Evolutionary conservation across 1,284 basidiomycete species (phyloP), one percentile per base, ranked within the genome.

Genomic region (Ceratobasidium sp.): DNA sequence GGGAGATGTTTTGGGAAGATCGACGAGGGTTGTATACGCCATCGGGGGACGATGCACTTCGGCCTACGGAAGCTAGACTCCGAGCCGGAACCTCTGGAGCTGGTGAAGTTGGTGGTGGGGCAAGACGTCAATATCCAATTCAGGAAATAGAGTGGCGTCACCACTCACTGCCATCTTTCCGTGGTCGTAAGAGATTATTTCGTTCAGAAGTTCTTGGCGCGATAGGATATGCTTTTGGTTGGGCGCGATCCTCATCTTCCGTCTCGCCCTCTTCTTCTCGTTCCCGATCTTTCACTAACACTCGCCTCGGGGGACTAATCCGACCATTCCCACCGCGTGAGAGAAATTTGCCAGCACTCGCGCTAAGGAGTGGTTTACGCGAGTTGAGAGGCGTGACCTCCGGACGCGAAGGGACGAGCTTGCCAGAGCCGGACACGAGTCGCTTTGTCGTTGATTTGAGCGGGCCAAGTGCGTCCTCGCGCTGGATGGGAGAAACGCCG

Each of bases 71-170:
- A 5, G 58, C 58, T 14, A 70, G 41, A 6, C 26, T 23, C 16
- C 66, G 66, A 46, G 32, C 64, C 30, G 54, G 30, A 21, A 52
- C 35, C n/a, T 70, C 66, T 9, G 66, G 66, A 26, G 66, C 66
- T 70, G 35, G 35, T 38, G 35, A 38, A 38, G 35, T 38, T 38
- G 11, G 38, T 16, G 26, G 1, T 21, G 28, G 21, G n/a, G 3
- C 23, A 26, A 30, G 14, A 30, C 54, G 43, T 61, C 52, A n/a
- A 57, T 70, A 32, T 4, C 52, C 23, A 43, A 13, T 16, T 57
- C 38, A 35, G 54, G 41, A 58, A 46, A 46, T 16, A 32, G 9
- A 23, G 8, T 23, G 1, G 35, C 11, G n/a, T 43, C 32, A 57
- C n/a, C 13, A 70, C 66, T 46, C 54, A 57, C 52, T 70, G 14